Conservation (phyloP, 805 yeast genomes). For the Kregervanrija pseudodelftensis region DNA sequence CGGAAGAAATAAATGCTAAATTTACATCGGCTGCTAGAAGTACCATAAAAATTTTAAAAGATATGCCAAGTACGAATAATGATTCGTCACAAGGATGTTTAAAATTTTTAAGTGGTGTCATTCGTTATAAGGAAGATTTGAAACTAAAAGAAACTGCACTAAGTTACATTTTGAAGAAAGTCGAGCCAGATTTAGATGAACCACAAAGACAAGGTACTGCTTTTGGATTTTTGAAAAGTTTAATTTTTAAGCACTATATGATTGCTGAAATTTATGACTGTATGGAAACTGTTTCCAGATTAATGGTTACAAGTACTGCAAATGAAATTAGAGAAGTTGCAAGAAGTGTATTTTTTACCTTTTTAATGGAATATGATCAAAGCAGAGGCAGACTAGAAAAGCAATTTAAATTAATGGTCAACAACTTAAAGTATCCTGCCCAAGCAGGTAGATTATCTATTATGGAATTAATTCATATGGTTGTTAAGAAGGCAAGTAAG, state of each 20-base stretch:
- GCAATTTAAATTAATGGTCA: constrained; percentile 73
- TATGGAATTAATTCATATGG: constrained; percentile 72
- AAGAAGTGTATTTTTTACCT: constrained; percentile 74
- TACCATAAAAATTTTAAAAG: constrained; percentile 57
- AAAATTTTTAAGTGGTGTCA: constrained; percentile 62
- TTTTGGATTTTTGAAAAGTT: constrained; percentile 71
- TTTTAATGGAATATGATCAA: constrained; percentile 91
- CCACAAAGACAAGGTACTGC: constrained; percentile 86
- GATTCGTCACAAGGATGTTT: constrained; percentile 77
- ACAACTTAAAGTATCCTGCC: constrained; percentile 77
- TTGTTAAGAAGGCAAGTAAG: constrained; percentile 58
- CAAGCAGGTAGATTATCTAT: constrained; percentile 84
- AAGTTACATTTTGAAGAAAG: constrained; percentile 61
- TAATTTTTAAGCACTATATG: constrained; percentile 66
- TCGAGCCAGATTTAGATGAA: constrained; percentile 84
- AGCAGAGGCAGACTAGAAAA: constrained; percentile 78
- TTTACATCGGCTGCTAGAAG: constrained; percentile 57
- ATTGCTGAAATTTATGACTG: constrained; percentile 87
- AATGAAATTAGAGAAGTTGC: constrained; percentile 78
- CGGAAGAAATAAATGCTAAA: constrained; percentile 40
- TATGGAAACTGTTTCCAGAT: constrained; percentile 70
- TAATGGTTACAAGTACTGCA: constrained; percentile 86
- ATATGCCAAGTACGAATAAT: constrained; percentile 68
- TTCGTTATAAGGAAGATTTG: constrained; percentile 62
- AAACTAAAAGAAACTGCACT: constrained; percentile 63